Conservation (phyloP, 129 eudicot species). For the Pittosporum tobira region DNA sequence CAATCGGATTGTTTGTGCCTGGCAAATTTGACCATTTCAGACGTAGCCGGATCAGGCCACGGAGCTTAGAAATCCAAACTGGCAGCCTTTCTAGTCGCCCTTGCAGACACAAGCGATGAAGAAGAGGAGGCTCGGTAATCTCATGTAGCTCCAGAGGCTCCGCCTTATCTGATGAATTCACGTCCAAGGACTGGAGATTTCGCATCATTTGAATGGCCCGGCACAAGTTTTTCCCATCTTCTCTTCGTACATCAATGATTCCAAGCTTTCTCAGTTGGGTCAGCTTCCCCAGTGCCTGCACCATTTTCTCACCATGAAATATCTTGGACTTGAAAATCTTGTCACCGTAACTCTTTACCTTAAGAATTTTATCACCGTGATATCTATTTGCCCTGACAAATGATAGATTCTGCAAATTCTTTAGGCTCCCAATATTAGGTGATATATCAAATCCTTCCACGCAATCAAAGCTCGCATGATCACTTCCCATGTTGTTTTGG, state of each 20-base stretch:
- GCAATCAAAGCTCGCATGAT: neutral
- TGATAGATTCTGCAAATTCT: conserved; percentile 11
- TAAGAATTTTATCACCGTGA: neutral
- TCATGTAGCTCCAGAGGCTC: conserved; percentile 4
- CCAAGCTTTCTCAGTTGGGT: conserved; percentile 4
- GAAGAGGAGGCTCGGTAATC: neutral
- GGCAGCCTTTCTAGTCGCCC: conserved; percentile 17
- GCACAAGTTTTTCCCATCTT: conserved; percentile 6
- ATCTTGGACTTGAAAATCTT: neutral
- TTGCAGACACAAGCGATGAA: conserved; percentile 10
- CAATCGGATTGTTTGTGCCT: conserved; percentile 11
- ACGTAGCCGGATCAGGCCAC: conserved; percentile 1
- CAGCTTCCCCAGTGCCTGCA: neutral
- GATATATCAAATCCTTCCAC: conserved; percentile 7
- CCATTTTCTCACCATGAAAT: neutral
- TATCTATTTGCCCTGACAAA: neutral
- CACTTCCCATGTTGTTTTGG: neutral
- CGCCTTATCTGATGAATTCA: neutral
- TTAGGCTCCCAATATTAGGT: neutral
- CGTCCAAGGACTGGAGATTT: neutral
- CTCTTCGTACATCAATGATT: neutral
- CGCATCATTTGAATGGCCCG: neutral
- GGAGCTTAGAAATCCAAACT: conserved; percentile 19
- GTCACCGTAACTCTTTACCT: no score
- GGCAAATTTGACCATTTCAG: conserved; percentile 12